These are phyloP conservation scores for Ochetophila trinervis DNA, from an alignment of 306 rosid species.

Conservation along the genomic window DNA sequence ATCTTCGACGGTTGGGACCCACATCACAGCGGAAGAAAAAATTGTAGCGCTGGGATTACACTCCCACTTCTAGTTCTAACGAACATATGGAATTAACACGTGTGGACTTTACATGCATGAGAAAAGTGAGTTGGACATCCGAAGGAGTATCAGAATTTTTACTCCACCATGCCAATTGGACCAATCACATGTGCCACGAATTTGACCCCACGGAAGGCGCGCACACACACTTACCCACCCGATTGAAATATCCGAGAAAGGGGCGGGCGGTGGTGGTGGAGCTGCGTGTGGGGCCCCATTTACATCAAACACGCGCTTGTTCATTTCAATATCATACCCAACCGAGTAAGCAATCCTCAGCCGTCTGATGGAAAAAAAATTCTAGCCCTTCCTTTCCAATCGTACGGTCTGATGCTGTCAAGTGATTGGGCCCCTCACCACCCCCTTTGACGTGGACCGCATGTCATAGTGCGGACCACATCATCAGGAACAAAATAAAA, in stretches of 20 bases:
- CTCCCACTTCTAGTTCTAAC: no score
- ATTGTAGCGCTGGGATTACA: no score
- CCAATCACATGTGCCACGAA: background rate
- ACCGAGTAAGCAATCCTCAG: constrained; percentile 15
- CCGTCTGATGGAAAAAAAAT: constrained; percentile 3
- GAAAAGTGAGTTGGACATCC: no score
- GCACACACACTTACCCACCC: background rate
- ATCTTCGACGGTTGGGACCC: constrained; percentile 5
- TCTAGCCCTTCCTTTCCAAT: background rate
- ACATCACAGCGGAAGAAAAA: no score
- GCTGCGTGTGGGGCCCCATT: background rate
- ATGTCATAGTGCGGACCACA: constrained; percentile 28
- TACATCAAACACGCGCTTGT: background rate
- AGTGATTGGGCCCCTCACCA: background rate
- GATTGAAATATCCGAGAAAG: background rate
- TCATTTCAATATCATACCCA: background rate
- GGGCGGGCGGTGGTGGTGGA: constrained; percentile 31
- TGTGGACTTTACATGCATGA: no score
- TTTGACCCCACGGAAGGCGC: constrained; percentile 3
- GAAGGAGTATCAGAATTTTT: no score
- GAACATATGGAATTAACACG: no score
- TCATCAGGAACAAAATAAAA: constrained; percentile 5
- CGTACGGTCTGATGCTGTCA: constrained; percentile 15
- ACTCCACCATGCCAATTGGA: background rate
- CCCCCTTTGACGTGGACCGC: constrained; percentile 29